Evolutionary conservation across 768 basidiomycete species (phyloP).

Genomic region (Rhizopogon vinicolor): DNA sequence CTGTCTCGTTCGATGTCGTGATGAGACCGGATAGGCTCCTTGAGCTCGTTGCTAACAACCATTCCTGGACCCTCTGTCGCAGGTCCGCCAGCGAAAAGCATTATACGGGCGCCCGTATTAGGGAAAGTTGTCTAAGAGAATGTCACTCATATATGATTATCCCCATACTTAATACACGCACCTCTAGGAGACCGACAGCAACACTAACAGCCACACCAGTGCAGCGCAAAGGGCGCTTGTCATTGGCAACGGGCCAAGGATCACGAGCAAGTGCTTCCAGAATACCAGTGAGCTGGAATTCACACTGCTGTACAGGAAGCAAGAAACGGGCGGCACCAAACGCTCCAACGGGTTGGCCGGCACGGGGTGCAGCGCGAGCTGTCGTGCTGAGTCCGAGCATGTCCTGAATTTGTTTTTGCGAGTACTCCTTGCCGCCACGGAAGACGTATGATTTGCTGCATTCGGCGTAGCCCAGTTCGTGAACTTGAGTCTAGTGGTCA

Average conservation of each 20-base stretch:
- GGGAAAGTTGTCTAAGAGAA: slow-evolving; percentile 72
- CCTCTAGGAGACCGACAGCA: slow-evolving; percentile 89
- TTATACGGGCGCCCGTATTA: slow-evolving; percentile 93
- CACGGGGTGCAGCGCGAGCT: slow-evolving; percentile 79
- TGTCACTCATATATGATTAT: background rate
- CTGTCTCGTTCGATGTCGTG: slow-evolving; percentile 98
- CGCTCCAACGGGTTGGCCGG: slow-evolving; percentile 77
- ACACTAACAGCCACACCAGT: slow-evolving; percentile 94
- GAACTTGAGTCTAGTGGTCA: slow-evolving; percentile 79
- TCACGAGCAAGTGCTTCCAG: slow-evolving; percentile 84
- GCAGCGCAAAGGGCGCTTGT: slow-evolving; percentile 89
- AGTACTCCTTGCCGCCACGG: slow-evolving; percentile 95
- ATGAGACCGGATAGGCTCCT: slow-evolving; percentile 96
- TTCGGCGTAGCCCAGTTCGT: slow-evolving; percentile 94
- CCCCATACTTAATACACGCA: slow-evolving; percentile 20
- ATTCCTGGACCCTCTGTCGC: slow-evolving; percentile 96
- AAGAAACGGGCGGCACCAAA: slow-evolving; percentile 90
- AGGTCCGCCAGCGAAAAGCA: slow-evolving; percentile 94
- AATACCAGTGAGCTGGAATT: slow-evolving; percentile 93
- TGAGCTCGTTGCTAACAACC: slow-evolving; percentile 93
- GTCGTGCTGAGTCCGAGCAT: slow-evolving; percentile 85
- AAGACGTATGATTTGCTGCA: slow-evolving; percentile 99
- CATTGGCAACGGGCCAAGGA: slow-evolving; percentile 96
- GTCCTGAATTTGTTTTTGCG: slow-evolving; percentile 94
- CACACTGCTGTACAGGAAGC: slow-evolving; percentile 86